Base-by-base conservation (phyloP, 495 filamentous ascomycete genomes). In the Hypoxylon perforatum region DNA sequence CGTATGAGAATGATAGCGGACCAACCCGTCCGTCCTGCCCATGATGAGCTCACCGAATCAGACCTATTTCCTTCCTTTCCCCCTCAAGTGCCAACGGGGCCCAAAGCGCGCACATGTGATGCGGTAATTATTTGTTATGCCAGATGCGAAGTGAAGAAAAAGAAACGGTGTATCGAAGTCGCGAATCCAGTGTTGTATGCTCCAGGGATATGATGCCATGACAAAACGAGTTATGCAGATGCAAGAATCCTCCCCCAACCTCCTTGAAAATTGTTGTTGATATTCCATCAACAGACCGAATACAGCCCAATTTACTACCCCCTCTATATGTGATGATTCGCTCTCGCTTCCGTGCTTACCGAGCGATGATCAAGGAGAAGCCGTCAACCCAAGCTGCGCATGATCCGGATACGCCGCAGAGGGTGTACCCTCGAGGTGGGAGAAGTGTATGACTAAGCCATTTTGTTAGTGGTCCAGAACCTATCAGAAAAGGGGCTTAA, bases 351-450 rank as follows among this genome's bases (percentile, higher is more conserved):
- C 12, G 21, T 36, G 19, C 54, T 82, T 83, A 88, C 80, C 84
- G 88, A 36, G 89, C 88, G 69, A 97, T 91, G 71, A 99, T 89
- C 52, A 97, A 81, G 19, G 90, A 90, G 73, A 99, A 94, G 0
- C 92, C 92, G 77, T 97, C 93, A 25, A 99, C 73, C 92, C 92
- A 97, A 58, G 85, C 72, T 12, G 82, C 92, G 68, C 87, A 92
- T 60, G 91, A 92, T 39, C 95, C 95, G 11, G 91, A 90, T 62
- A 97, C 80, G 39, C 95, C 95, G 65, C 89, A 92, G 74, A 99
- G 88, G 71, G 86, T 92, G 76, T 93, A 97, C 42, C 94, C 94
- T 63, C 91, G 85, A 21, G 95, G 95, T 23, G 94, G 93, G 47
- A 97, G 91, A 38, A 99, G 82, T 7, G 90, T 95, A 74, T 93